Conservation (phyloP, 1,284 basidiomycete species). For the Exobasidium rhododendri region DNA sequence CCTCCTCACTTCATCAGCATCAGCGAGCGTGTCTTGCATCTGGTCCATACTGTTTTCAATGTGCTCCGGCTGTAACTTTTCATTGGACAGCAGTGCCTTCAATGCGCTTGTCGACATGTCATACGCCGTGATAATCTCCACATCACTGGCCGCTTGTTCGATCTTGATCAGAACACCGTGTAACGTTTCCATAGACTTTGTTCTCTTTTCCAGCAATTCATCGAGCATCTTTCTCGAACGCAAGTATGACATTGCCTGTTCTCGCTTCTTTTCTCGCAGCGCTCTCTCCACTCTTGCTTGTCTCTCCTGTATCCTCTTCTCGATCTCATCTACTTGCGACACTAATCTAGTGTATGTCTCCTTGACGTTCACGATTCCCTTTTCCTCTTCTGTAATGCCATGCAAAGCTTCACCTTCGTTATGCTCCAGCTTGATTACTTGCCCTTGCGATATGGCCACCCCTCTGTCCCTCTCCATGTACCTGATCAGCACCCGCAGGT, state of each 20-base stretch:
- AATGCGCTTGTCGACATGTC: slow-evolving; percentile 75
- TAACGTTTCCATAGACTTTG: slow-evolving; percentile 71
- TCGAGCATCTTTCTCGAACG: slow-evolving; percentile 76
- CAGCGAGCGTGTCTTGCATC: slow-evolving; percentile 73
- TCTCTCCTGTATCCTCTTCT: slow-evolving; percentile 65
- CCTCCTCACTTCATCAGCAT: slow-evolving; percentile 77
- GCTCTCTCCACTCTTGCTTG: slow-evolving; percentile 67
- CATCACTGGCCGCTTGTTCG: slow-evolving; percentile 80
- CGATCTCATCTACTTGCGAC: slow-evolving; percentile 66
- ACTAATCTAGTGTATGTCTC: slow-evolving; percentile 66
- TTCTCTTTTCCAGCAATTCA: slow-evolving; percentile 70
- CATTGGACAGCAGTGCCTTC: slow-evolving; percentile 70
- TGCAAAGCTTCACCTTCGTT: not conserved
- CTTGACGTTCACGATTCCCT: slow-evolving; percentile 71
- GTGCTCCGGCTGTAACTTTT: slow-evolving; percentile 70
- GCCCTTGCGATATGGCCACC: slow-evolving; percentile 62
- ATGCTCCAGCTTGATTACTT: slow-evolving; percentile 32
- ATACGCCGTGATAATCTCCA: slow-evolving; percentile 85
- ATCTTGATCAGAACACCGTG: slow-evolving; percentile 74
- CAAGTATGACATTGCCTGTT: slow-evolving; percentile 70
- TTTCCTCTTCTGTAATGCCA: slow-evolving; percentile 67
- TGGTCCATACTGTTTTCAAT: slow-evolving; percentile 83
- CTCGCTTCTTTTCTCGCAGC: slow-evolving; percentile 68
- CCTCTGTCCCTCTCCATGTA: slow-evolving; percentile 74
- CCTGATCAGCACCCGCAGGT: slow-evolving; percentile 69